Evolutionary conservation across 78 protist genomes (phyloP).

Genomic region (Dictyostelium brefeldianum): DNA sequence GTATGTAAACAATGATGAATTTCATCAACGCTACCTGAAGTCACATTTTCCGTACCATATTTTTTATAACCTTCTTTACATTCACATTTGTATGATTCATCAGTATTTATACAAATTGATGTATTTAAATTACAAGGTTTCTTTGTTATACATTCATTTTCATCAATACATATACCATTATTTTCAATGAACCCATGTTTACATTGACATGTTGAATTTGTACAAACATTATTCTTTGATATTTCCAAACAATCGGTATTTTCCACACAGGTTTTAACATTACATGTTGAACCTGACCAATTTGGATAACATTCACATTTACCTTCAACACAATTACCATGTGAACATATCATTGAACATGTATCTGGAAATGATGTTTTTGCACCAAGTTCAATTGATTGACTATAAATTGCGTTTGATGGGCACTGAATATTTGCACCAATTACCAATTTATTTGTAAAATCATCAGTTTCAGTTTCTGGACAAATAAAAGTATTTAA

Average conservation of each 20-base stretch:
- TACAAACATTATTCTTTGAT: neutral
- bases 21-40: neutral
- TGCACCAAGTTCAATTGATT: constrained; percentile 6
- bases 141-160: constrained; percentile 41
- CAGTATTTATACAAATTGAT: constrained; percentile 12
- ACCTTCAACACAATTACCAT: constrained; percentile 2
- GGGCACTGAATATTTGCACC: neutral
- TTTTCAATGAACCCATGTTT: neutral
- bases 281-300: constrained; percentile 7
- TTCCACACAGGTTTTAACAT: neutral
- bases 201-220: constrained; percentile 32
- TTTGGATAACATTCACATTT: neutral
- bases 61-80: constrained; percentile 18
- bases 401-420: neutral
- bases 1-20: too few species aligned
- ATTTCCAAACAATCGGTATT: neutral
- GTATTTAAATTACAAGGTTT: neutral
- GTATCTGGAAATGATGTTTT: neutral
- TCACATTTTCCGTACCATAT: too few species aligned
- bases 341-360: neutral
- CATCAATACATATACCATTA: constrained; percentile 31
- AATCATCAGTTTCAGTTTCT: neutral
- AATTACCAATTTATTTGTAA: neutral
- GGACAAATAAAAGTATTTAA: neutral
- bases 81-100: constrained; percentile 32